Evolutionary conservation across 225 moss, liverwort and hornwort species (phyloP), one percentile per base, ranked within the genome.

Genomic region (Sphagnum contortum): DNA sequence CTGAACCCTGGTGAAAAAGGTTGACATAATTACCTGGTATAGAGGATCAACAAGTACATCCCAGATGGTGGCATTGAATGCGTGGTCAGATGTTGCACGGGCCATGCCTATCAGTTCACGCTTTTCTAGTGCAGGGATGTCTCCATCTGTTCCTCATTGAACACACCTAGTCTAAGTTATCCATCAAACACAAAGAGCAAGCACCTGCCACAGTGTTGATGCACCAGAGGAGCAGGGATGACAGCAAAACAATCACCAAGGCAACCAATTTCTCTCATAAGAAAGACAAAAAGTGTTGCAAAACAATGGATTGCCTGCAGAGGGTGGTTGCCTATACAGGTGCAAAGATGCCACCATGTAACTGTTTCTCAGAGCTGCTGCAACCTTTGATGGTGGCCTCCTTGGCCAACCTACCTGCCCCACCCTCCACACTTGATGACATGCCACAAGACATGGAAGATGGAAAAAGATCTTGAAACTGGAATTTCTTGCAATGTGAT

Each of bases 61-160:
- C 98, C 98, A 98, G 68, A 98, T 98, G 54, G 98, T 98, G 29
- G 98, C 98, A 75, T 98, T 98, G 48, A 98, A 98, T 55, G 98
- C 98, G 57, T 98, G 98, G 64, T 98, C 98, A 70, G 98, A 98
- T 44, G 98, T 98, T 52, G 98, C 98, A 47, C 98, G 91, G 65
- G 98, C 98, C 98, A 98, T 98, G 72, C 98, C 98, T 70, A 98
- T 93, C 67, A 98, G 75, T 77, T 98, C 98, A 73, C 93, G 79
- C 69, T 79, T 88, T 69, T 88, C 91, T 56, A 64, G 62, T 65
- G 74, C 64, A 44, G 74, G 64, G 65, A 66, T 87, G 49, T 81
- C 84, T 44, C 78, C 80, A 75, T 85, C 94, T 91, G 79, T 45
- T 47, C 48, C 59, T 45, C 57, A 52, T 46, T 53, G 57, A 69